A percentile compares a stretch with the other conserved stretches of the same genome.
phyloP scores from a whole-genome alignment of 139 green algal genomes.

The Tetratostichococcus sp. region DNA sequence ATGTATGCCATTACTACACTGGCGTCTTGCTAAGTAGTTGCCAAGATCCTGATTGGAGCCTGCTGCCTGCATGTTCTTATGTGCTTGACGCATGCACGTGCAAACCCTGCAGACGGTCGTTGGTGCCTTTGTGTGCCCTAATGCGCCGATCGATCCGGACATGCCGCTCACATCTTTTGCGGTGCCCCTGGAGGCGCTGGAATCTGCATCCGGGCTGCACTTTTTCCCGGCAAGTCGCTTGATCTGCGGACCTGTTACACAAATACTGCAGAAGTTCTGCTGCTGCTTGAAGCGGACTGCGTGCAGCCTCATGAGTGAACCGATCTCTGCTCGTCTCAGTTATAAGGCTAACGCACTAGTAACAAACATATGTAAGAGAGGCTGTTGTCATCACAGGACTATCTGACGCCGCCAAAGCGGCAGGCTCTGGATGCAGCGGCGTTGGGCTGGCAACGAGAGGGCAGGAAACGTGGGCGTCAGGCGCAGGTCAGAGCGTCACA shows the following conservation, averaged over 20 bases:
- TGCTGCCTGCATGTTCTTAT: too few species aligned
- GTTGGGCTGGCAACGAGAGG: conserved; percentile 42
- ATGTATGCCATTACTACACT: too few species aligned
- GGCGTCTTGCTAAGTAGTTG: too few species aligned
- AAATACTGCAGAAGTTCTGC: too few species aligned
- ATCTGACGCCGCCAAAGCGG: conserved; percentile 39
- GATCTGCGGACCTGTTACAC: too few species aligned
- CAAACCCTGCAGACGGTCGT: conserved; percentile 28
- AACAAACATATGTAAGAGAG: not conserved
- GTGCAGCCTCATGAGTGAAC: not conserved
- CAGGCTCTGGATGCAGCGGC: conserved; percentile 51
- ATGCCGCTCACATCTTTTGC: conserved; percentile 67
- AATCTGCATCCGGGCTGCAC: conserved; percentile 52
- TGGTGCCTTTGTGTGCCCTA: conserved; percentile 84
- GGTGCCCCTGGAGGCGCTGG: conserved; percentile 70
- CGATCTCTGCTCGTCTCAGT: too few species aligned
- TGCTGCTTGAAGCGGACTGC: too few species aligned
- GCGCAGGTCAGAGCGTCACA: conserved; percentile 31
- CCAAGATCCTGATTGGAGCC: too few species aligned
- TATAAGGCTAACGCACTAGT: too few species aligned
- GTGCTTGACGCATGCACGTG: not conserved
- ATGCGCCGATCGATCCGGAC: conserved; percentile 60
- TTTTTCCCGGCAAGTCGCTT: not conserved
- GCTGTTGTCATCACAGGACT: conserved; percentile 41
- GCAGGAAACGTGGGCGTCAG: conserved; percentile 28